A percentile compares a stretch with the other conserved stretches of the same genome.
phyloP scores from a whole-genome alignment of 106 monocot genomes.

The Dactylorhiza incarnata region DNA sequence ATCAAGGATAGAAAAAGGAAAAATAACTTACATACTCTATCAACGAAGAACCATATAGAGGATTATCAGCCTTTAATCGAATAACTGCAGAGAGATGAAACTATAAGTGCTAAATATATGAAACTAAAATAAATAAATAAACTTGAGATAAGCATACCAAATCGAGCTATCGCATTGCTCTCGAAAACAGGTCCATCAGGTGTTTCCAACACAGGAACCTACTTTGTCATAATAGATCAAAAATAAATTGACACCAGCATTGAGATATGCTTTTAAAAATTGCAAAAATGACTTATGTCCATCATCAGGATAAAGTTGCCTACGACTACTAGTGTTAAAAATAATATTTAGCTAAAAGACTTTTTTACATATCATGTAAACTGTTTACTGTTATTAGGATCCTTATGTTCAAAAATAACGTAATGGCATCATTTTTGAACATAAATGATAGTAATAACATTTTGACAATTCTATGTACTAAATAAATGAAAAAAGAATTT shows the following conservation, averaged over 20 bases:
- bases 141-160: slow-evolving; percentile 33
- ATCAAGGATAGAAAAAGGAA: background rate
- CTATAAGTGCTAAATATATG: background rate
- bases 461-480: too few relatives aligned
- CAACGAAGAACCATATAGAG: slow-evolving; percentile 67
- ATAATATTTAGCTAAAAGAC: too few relatives aligned
- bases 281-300: too few relatives aligned
- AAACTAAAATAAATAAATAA: background rate
- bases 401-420: too few relatives aligned
- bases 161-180: slow-evolving; percentile 87
- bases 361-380: too few relatives aligned
- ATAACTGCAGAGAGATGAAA: slow-evolving; percentile 41
- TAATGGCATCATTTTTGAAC: too few relatives aligned
- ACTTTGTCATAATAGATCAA: slow-evolving; percentile 4
- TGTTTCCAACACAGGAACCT: slow-evolving; percentile 92
- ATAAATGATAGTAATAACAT: too few relatives aligned
- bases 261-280: too few relatives aligned
- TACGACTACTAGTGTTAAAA: too few relatives aligned
- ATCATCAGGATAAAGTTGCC: too few relatives aligned
- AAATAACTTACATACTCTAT: slow-evolving; percentile 69
- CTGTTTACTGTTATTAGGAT: too few relatives aligned
- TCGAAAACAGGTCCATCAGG: slow-evolving; percentile 87
- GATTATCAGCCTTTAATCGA: slow-evolving; percentile 56
- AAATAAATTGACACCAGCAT: background rate
- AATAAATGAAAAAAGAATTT: too few relatives aligned